These are phyloP conservation scores for Pythium coloratum DNA, from an alignment of 352 stramenopile species.

Conservation along the genomic window DNA sequence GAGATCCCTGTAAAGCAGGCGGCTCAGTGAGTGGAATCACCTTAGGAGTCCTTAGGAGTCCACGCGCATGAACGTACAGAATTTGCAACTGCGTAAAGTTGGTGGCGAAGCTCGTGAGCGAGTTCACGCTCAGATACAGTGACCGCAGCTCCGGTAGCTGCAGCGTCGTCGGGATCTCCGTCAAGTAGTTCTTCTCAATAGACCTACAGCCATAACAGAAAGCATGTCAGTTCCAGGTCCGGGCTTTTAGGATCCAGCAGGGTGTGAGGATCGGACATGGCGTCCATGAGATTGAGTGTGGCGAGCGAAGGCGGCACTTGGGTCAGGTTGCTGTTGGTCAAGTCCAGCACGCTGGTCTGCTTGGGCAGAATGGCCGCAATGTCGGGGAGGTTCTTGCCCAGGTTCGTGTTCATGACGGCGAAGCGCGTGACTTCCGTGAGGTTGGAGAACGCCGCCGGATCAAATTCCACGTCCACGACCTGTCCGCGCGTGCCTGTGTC, in stretches of 20 bases:
- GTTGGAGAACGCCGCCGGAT: slow-evolving; percentile 7
- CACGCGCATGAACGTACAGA: slow-evolving; percentile 9
- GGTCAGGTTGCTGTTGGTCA: slow-evolving; percentile 22
- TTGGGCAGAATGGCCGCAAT: slow-evolving; percentile 8
- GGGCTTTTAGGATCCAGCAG: background rate
- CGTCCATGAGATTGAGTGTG: slow-evolving; percentile 12
- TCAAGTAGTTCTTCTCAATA: slow-evolving; percentile 8
- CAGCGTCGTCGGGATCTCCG: slow-evolving; percentile 1
- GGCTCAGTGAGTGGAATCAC: background rate
- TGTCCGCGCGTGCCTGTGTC: slow-evolving; percentile 8
- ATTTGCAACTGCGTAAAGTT: background rate
- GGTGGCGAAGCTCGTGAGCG: slow-evolving; percentile 4
- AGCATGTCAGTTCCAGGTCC: no score
- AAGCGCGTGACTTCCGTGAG: slow-evolving; percentile 4
- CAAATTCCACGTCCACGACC: slow-evolving; percentile 23
- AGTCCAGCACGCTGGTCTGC: background rate
- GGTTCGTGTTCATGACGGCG: slow-evolving; percentile 21
- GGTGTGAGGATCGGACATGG: slow-evolving; percentile 2
- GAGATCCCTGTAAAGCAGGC: slow-evolving; percentile 14
- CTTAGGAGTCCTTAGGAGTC: background rate
- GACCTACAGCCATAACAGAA: slow-evolving; percentile 1
- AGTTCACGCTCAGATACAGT: slow-evolving; percentile 14
- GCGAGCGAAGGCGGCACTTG: slow-evolving; percentile 2
- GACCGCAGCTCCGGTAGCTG: slow-evolving; percentile 1
- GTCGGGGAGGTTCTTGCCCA: slow-evolving; percentile 14